Percentiles rank a stretch among this genome's conserved stretches.
phyloP scores from a whole-genome alignment of 2,329 filamentous ascomycete genomes.

The Diatrype stigma region DNA sequence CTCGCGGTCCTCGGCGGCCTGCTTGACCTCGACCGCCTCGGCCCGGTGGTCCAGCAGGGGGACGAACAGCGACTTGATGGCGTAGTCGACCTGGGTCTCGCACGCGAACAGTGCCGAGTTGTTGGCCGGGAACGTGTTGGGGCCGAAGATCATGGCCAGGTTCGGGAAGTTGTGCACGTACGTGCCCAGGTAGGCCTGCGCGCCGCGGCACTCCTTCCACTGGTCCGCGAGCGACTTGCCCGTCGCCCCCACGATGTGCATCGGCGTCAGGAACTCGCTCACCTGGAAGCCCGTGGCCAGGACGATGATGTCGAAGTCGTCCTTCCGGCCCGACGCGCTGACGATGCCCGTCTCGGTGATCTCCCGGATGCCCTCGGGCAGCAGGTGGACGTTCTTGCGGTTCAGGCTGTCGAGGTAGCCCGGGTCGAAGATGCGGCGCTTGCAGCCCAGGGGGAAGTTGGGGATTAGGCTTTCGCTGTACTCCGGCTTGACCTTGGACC shows the following conservation, averaged over 20 bases:
- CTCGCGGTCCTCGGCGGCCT: conserved; percentile 26
- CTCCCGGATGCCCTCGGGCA: conserved; percentile 19
- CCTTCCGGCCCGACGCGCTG: conserved; percentile 10
- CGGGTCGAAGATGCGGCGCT: conserved; percentile 31
- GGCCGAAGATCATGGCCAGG: conserved; percentile 25
- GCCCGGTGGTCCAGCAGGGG: conserved; percentile 27
- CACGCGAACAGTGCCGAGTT: conserved; percentile 23
- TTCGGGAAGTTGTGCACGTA: conserved; percentile 28
- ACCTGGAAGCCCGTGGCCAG: conserved; percentile 25
- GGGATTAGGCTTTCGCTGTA: conserved; percentile 29
- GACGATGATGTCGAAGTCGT: conserved; percentile 23
- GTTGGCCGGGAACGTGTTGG: conserved; percentile 23
- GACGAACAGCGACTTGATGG: conserved; percentile 25
- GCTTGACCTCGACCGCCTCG: conserved; percentile 31
- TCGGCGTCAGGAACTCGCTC: conserved; percentile 20
- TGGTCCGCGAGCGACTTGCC: conserved; percentile 20
- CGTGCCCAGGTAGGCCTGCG: conserved; percentile 27
- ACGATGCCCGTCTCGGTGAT: conserved; percentile 24
- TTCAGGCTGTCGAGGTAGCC: conserved; percentile 28
- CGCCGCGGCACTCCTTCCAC: conserved; percentile 21
- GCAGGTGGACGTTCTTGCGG: conserved; percentile 25
- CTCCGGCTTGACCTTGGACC: conserved; percentile 17
- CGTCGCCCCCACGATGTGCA: conserved; percentile 21
- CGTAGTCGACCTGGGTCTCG: conserved; percentile 22
- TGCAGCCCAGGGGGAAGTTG: conserved; percentile 30